Conservation (phyloP, 805 yeast species). For the Wickerhamomyces alni region DNA sequence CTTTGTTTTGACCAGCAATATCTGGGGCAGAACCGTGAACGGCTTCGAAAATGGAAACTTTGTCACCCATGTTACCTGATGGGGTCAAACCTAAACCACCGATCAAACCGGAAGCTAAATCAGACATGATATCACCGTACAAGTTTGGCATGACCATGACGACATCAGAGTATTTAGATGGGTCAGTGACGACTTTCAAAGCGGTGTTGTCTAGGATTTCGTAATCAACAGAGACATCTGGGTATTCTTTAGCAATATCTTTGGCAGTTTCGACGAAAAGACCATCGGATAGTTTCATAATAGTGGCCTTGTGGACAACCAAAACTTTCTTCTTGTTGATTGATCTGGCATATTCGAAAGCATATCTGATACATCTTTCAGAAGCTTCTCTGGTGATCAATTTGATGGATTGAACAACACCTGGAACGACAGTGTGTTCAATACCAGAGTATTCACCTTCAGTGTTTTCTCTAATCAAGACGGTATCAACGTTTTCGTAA, state of each 20-base stretch:
- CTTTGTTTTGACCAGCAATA: constrained; percentile 97
- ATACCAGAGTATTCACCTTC: constrained; percentile 99
- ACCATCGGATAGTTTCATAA: constrained; percentile 98
- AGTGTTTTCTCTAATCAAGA: constrained; percentile 96
- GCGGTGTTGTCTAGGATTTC: constrained; percentile 97
- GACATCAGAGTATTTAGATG: constrained; percentile 73
- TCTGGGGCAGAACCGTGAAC: constrained; percentile 99
- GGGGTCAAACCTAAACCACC: constrained; percentile 99
- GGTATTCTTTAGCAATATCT: constrained; percentile 86
- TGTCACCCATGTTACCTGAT: constrained; percentile 98
- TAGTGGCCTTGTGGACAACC: constrained; percentile 97
- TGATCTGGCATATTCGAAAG: constrained; percentile 91
- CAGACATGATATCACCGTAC: constrained; percentile 99
- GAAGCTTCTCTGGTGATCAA: constrained; percentile 95
- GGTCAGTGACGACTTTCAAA: constrained; percentile 83
- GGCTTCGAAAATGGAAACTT: constrained; percentile 97
- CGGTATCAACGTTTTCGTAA: constrained; percentile 79
- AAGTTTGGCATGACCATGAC: constrained; percentile 98
- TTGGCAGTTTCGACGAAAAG: constrained; percentile 88
- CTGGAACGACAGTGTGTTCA: constrained; percentile 96
- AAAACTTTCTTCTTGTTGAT: constrained; percentile 82
- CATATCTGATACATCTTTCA: constrained; percentile 94
- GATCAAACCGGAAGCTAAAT: constrained; percentile 93
- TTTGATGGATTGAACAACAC: constrained; percentile 97
- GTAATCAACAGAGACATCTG: constrained; percentile 74